Percentiles rank a stretch among this genome's conserved stretches.
Conservation (phyloP, 805 yeast genomes). For the Middelhovenomyces tepae region DNA sequence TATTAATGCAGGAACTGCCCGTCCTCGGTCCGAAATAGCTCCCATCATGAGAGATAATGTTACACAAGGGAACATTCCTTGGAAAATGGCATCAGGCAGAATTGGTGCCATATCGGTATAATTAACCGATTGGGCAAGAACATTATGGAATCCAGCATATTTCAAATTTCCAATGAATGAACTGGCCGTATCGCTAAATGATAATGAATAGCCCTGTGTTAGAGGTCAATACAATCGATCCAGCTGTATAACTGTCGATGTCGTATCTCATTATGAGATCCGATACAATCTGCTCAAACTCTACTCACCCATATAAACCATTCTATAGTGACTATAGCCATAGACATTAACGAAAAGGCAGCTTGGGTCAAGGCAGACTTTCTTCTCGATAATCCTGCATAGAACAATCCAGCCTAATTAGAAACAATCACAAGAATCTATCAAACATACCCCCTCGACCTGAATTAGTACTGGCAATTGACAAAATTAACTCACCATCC, state of each 20-base stretch:
- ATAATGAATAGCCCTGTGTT: slow-evolving; percentile 61
- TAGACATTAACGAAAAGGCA: slow-evolving; percentile 57
- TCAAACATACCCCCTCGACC: too few relatives aligned
- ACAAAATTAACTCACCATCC: too few relatives aligned
- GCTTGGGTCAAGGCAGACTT: slow-evolving; percentile 57
- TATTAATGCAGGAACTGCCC: slow-evolving; percentile 61
- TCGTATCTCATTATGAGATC: too few relatives aligned
- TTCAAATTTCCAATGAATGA: slow-evolving; percentile 47
- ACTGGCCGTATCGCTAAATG: slow-evolving; percentile 33
- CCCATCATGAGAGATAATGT: slow-evolving; percentile 63
- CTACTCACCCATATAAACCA: slow-evolving; percentile 66
- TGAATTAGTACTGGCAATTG: too few relatives aligned
- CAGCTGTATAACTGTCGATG: too few relatives aligned
- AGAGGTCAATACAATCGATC: too few relatives aligned
- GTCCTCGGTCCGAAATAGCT: slow-evolving; percentile 64
- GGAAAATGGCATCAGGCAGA: slow-evolving; percentile 48
- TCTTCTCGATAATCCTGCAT: slow-evolving; percentile 59
- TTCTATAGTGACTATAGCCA: slow-evolving; percentile 51
- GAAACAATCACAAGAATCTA: too few relatives aligned
- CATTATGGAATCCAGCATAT: slow-evolving; percentile 43
- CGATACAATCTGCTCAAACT: too few relatives aligned
- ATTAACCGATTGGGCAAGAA: slow-evolving; percentile 40
- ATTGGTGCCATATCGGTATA: slow-evolving; percentile 23
- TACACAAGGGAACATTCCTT: slow-evolving; percentile 59
- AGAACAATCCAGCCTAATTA: slow-evolving; percentile 55